phyloP scores from a whole-genome alignment of 768 basidiomycete genomes.

The Leccinum truebloodii region DNA sequence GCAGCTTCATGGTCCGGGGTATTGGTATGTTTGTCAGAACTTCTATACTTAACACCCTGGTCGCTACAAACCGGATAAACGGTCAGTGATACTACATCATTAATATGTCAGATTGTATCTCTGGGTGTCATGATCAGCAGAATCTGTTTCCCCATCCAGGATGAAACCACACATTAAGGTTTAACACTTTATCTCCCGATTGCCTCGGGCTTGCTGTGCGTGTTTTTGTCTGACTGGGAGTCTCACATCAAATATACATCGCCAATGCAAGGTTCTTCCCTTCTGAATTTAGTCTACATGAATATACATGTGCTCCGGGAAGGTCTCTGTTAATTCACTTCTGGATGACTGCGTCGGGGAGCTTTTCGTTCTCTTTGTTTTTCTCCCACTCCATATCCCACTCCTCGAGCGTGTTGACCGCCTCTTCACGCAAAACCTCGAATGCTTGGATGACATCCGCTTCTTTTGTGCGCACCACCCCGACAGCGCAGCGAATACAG shows the following conservation, averaged over 20 bases:
- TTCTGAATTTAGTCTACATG: neutral
- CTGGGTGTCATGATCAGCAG: neutral
- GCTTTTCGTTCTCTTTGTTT: no score
- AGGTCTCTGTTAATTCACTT: neutral
- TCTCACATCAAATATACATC: neutral
- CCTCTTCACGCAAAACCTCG: constrained; percentile 58
- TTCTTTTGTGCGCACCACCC: constrained; percentile 65
- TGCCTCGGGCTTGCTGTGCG: neutral
- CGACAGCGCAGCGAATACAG: constrained; percentile 79
- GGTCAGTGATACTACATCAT: no score
- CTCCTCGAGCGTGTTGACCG: constrained; percentile 42
- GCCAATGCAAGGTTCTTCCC: neutral
- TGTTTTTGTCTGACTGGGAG: neutral
- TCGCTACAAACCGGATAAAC: no score
- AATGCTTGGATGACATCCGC: constrained; percentile 63
- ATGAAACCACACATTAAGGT: neutral
- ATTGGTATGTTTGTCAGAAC: no score
- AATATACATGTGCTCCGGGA: neutral
- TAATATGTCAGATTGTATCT: neutral
- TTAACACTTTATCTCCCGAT: neutral
- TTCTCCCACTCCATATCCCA: constrained; percentile 33
- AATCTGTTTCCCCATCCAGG: neutral
- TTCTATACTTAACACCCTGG: no score
- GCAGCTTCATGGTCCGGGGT: no score
- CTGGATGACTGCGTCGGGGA: no score